Evolutionary conservation across 129 eudicot genomes (phyloP).

Genomic region (Dittrichia graveolens): DNA sequence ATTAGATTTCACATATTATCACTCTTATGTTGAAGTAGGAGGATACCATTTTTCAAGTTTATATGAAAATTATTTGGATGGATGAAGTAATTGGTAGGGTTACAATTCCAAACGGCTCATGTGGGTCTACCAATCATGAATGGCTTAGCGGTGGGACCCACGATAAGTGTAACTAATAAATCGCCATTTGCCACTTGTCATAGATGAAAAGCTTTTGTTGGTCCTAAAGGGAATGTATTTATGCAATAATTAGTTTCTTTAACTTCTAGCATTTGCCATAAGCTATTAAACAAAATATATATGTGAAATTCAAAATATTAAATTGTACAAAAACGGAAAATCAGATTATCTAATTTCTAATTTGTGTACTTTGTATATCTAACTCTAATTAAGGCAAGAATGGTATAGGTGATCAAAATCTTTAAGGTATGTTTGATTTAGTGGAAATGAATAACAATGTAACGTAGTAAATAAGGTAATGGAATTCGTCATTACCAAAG

Average conservation of each 20-base stretch:
- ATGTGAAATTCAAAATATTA: too few species aligned
- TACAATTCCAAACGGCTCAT: constrained; percentile 6
- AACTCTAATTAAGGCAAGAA: too few species aligned
- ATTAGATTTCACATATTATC: too few species aligned
- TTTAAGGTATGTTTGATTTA: too few species aligned
- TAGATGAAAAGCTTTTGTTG: background rate
- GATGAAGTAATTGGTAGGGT: constrained; percentile 24
- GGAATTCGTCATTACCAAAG: too few species aligned
- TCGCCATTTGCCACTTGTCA: constrained; percentile 19
- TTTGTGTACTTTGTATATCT: too few species aligned
- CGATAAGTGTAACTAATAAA: background rate
- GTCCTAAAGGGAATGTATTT: constrained; percentile 1
- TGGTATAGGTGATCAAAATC: too few species aligned
- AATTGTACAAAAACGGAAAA: too few species aligned
- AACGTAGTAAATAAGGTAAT: too few species aligned
- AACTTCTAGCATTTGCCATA: background rate
- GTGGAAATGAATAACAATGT: too few species aligned
- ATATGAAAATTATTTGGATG: constrained; percentile 9
- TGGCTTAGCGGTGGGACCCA: constrained; percentile 15
- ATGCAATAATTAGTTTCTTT: constrained; percentile 7
- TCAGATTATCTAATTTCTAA: too few species aligned
- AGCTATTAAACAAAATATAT: background rate
- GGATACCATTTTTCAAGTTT: constrained; percentile 7
- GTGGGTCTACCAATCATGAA: constrained; percentile 24
- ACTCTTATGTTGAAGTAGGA: too few species aligned